These are phyloP conservation scores for Fusarium sp. DNA, from an alignment of 2,329 filamentous ascomycete genomes.

Conservation along the genomic window DNA sequence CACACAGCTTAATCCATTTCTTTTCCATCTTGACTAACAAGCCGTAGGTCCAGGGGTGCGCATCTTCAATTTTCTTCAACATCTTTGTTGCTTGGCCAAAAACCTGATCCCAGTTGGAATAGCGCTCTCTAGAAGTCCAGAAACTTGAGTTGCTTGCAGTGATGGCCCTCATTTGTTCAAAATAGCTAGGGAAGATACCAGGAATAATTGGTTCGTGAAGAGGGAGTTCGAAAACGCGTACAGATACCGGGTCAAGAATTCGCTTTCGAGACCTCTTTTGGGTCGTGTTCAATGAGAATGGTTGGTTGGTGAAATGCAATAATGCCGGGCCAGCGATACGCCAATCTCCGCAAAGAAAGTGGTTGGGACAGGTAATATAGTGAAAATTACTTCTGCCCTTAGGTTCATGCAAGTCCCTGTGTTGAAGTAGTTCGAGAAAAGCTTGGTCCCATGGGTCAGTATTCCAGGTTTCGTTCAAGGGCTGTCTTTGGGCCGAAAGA, in stretches of 20 bases:
- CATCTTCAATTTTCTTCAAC: neutral
- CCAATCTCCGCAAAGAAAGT: neutral
- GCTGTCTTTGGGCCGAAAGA: neutral
- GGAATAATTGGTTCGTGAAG: neutral
- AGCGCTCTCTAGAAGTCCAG: neutral
- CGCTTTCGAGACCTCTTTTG: rapidly evolving
- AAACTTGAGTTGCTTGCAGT: neutral
- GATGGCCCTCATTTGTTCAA: neutral
- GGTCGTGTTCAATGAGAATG: rapidly evolving
- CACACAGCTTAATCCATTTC: neutral
- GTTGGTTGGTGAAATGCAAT: neutral
- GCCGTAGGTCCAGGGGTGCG: neutral
- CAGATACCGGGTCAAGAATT: neutral
- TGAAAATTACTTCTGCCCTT: neutral
- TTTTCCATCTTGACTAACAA: neutral
- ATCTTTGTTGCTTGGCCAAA: neutral
- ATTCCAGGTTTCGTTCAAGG: neutral
- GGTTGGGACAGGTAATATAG: neutral
- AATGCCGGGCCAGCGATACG: neutral
- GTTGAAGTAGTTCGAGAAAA: neutral
- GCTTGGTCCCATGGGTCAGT: neutral
- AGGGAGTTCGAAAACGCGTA: neutral
- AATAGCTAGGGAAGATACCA: neutral
- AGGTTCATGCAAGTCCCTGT: neutral
- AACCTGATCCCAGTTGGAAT: neutral